Conservation (phyloP, 257 asterid species). For the Solanum sitiens region DNA sequence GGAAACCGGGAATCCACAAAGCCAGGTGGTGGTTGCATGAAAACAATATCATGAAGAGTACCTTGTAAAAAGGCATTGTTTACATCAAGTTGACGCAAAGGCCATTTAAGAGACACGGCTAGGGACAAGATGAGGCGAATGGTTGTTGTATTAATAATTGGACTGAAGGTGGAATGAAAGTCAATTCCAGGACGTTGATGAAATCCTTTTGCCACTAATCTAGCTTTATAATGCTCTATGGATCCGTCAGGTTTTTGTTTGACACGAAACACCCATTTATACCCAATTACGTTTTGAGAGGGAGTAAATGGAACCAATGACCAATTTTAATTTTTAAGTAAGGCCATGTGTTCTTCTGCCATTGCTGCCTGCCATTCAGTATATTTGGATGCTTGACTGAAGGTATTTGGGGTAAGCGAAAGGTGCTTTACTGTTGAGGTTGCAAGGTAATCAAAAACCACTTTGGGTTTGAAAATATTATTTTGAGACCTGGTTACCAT, state of each 20-base stretch:
- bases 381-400: neutral
- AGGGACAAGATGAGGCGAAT: neutral
- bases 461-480: neutral
- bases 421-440: neutral
- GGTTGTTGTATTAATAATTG: neutral
- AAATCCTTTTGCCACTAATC: neutral
- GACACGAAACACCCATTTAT: neutral
- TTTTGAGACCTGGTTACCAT: neutral
- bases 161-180: too few relatives aligned
- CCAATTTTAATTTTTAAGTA: neutral
- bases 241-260: neutral
- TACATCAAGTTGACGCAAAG: neutral
- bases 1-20: neutral
- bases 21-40: neutral
- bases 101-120: neutral
- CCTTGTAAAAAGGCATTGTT: neutral
- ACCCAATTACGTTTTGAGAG: neutral
- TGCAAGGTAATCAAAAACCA: neutral
- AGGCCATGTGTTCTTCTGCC: neutral
- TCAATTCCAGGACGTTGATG: neutral
- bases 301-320: neutral
- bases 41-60: neutral
- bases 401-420: neutral
- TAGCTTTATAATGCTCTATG: neutral
- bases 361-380: neutral